These are phyloP conservation scores for Myxozyma geophila DNA, from an alignment of 805 yeast genomes.

Conservation along the genomic window DNA sequence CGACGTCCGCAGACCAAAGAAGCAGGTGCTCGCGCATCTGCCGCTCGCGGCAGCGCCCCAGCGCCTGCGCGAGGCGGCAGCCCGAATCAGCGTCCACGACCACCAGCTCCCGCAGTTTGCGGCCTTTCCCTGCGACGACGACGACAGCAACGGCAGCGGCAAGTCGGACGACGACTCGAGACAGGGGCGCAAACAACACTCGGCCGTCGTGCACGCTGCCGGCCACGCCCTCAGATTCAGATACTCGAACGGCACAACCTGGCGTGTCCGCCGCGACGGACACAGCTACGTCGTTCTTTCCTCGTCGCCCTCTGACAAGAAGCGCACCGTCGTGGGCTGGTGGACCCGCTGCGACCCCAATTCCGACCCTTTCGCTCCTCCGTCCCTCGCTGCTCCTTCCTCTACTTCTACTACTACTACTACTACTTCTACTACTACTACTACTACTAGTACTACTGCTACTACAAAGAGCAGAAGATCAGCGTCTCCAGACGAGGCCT, in stretches of 20 bases:
- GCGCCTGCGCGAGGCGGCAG: slow-evolving; percentile 10
- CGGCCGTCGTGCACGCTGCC: slow-evolving; percentile 6
- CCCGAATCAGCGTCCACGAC: slow-evolving; percentile 6
- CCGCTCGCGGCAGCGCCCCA: slow-evolving; percentile 4
- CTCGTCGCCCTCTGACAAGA: not conserved
- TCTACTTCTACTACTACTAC: not conserved
- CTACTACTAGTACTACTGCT: not conserved
- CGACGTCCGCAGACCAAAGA: slow-evolving; percentile 9
- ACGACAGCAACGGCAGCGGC: not conserved
- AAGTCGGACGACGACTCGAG: not conserved
- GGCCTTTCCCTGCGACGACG: slow-evolving; percentile 11
- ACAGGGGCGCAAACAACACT: not conserved
- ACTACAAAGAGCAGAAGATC: not conserved
- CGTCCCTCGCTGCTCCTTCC: no score
- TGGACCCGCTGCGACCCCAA: slow-evolving; percentile 9
- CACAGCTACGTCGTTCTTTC: not conserved
- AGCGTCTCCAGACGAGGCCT: not conserved
- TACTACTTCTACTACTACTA: not conserved
- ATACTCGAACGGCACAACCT: slow-evolving; percentile 3
- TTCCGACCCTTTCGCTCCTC: no score
- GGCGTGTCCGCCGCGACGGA: slow-evolving; percentile 13
- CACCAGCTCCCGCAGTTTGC: slow-evolving; percentile 15
- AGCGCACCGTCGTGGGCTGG: slow-evolving; percentile 11
- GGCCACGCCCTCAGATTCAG: slow-evolving; percentile 9
- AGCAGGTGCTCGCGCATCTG: slow-evolving; percentile 5